phyloP scores from a whole-genome alignment of 192 early-diverging fungal genomes.

The Geranomyces variabilis region DNA sequence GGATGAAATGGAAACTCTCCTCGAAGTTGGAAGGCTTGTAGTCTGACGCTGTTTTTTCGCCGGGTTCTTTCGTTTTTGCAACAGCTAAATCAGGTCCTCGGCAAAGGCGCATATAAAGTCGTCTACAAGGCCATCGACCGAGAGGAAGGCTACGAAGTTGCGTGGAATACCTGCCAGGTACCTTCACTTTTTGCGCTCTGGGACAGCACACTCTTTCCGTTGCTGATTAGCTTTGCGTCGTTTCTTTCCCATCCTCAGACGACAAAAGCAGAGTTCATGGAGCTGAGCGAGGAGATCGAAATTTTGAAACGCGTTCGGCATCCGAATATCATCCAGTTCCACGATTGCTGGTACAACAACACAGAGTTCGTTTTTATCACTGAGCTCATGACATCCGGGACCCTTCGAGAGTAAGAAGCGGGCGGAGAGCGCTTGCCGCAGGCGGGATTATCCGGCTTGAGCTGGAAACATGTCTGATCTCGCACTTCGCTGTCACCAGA shows the following conservation, averaged over 20 bases:
- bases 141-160: conserved; percentile 59
- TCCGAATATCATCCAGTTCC: conserved; percentile 82
- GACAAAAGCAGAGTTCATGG: conserved; percentile 74
- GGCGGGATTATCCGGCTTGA: no score
- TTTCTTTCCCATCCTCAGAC: conserved; percentile 42
- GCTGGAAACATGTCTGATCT: no score
- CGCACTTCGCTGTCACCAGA: conserved; percentile 18
- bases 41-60: conserved; percentile 12
- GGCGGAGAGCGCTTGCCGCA: no score
- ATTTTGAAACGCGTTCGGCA: conserved; percentile 78
- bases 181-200: not conserved
- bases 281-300: conserved; percentile 74
- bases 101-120: conserved; percentile 59
- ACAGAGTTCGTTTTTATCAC: conserved; percentile 81
- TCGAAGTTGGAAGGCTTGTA: no score
- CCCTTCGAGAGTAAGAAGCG: conserved; percentile 66
- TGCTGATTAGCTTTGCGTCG: not conserved
- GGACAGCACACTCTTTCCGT: not conserved
- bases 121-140: conserved; percentile 59
- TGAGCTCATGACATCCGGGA: conserved; percentile 86
- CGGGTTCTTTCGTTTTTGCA: not conserved
- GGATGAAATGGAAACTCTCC: no score
- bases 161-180: conserved; percentile 61
- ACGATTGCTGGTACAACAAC: conserved; percentile 76
- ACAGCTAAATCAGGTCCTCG: conserved; percentile 51